These are phyloP conservation scores for Plectosphaerella cucumerina DNA, from an alignment of 2,329 filamentous ascomycete species.

Conservation along the genomic window DNA sequence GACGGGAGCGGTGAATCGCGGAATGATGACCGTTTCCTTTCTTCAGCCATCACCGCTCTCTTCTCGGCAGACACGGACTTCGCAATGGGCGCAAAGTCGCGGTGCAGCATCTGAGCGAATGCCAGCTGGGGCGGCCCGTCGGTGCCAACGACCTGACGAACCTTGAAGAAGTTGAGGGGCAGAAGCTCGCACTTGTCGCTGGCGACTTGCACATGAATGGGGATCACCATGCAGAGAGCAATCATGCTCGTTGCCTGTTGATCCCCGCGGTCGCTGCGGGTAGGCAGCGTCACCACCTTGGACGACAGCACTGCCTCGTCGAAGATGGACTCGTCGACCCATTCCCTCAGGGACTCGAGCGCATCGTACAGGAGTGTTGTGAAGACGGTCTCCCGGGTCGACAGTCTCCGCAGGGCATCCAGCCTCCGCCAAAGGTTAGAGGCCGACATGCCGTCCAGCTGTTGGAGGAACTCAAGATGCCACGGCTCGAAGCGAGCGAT, in stretches of 20 bases:
- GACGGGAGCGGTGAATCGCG: slow-evolving; percentile 2
- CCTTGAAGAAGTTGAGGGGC: slow-evolving; percentile 61
- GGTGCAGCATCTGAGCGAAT: slow-evolving; percentile 57
- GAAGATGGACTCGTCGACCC: slow-evolving; percentile 40
- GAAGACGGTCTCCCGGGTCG: slow-evolving; percentile 38
- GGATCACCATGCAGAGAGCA: slow-evolving; percentile 57
- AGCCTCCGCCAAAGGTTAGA: slow-evolving; percentile 31
- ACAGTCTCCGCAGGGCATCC: slow-evolving; percentile 30
- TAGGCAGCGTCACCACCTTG: slow-evolving; percentile 36
- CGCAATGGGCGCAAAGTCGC: slow-evolving; percentile 52
- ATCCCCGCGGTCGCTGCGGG: slow-evolving; percentile 5
- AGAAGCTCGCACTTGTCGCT: slow-evolving; percentile 53
- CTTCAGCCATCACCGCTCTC: slow-evolving; percentile 11
- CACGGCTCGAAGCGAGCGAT: slow-evolving; percentile 47
- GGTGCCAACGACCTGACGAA: slow-evolving; percentile 59
- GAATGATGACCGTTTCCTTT: slow-evolving; percentile 5
- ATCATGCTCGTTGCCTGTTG: slow-evolving; percentile 34
- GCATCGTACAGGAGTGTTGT: slow-evolving; percentile 37
- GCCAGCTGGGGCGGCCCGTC: slow-evolving; percentile 50
- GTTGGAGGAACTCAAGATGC: slow-evolving; percentile 50
- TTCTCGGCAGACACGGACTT: slow-evolving; percentile 22
- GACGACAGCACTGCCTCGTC: slow-evolving; percentile 40
- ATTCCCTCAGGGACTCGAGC: slow-evolving; percentile 34
- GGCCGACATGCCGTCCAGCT: slow-evolving; percentile 42
- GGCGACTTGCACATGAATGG: slow-evolving; percentile 51